phyloP scores from a whole-genome alignment of 2,329 filamentous ascomycete species.

The Arthrobotrys sinensis region DNA sequence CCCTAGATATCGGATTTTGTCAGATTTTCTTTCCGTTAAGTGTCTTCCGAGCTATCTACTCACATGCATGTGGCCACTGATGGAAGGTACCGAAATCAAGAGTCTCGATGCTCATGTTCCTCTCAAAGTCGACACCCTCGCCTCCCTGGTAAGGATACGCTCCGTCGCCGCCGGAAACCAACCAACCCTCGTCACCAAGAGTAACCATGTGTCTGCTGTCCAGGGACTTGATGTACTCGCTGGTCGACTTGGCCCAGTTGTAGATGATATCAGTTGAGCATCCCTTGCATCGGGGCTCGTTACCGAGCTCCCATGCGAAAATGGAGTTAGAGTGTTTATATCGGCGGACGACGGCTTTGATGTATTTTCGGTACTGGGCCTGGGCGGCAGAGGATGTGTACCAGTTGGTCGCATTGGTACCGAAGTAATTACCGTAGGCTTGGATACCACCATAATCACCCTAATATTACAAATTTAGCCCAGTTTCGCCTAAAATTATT shows the following conservation, averaged over 20 bases:
- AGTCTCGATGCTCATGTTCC: constrained; percentile 71
- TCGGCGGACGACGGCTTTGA: constrained; percentile 74
- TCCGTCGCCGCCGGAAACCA: constrained; percentile 70
- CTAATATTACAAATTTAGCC: constrained; percentile 1
- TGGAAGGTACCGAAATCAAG: constrained; percentile 74
- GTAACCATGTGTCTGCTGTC: constrained; percentile 76
- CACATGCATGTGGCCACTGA: constrained; percentile 68
- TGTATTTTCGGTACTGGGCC: constrained; percentile 75
- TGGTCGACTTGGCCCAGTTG: constrained; percentile 74
- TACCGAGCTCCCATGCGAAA: constrained; percentile 79
- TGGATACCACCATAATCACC: constrained; percentile 58
- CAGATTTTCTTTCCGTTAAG: constrained; percentile 65
- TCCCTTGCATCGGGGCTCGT: constrained; percentile 76
- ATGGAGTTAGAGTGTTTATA: constrained; percentile 75
- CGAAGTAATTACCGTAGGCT: constrained; percentile 70
- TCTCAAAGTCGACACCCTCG: constrained; percentile 72
- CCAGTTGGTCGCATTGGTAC: constrained; percentile 71
- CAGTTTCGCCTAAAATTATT: neutral
- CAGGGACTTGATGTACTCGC: constrained; percentile 76
- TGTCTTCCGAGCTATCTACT: constrained; percentile 26
- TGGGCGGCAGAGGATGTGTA: constrained; percentile 73
- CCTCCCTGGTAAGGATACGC: constrained; percentile 72
- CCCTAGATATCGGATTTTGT: constrained; percentile 63
- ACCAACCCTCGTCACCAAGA: constrained; percentile 73
- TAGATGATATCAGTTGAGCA: constrained; percentile 74